Conservation (phyloP, 1,284 basidiomycete species). For the Cryptococcus hybrid region DNA sequence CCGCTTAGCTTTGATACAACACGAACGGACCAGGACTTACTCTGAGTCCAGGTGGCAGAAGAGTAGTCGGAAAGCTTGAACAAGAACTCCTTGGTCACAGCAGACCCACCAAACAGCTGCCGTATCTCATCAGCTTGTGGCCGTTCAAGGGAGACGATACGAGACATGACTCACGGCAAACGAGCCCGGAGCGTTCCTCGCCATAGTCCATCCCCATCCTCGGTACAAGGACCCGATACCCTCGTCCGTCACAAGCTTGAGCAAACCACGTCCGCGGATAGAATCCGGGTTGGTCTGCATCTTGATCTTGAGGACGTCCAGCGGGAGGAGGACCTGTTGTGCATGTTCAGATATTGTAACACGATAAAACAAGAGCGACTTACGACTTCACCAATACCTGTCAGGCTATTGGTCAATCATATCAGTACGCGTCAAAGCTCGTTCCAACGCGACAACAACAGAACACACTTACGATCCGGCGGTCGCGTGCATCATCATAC, state of each 20-base stretch:
- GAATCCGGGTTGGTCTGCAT: constrained; percentile 96
- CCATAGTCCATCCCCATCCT: constrained; percentile 99
- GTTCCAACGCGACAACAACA: background rate
- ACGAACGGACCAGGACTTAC: constrained; percentile 38
- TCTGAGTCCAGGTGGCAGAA: constrained; percentile 91
- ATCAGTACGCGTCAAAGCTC: background rate
- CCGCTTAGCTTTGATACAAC: too few species aligned
- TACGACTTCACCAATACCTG: constrained; percentile 93
- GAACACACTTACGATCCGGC: constrained; percentile 89
- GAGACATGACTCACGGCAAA: constrained; percentile 77
- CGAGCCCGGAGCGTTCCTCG: constrained; percentile 91
- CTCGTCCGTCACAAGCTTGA: constrained; percentile 90
- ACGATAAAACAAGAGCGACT: too few species aligned
- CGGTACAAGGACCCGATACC: constrained; percentile 83
- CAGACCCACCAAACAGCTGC: constrained; percentile 93
- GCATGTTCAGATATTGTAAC: too few species aligned
- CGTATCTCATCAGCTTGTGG: background rate
- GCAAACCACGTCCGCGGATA: constrained; percentile 84
- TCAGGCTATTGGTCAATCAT: constrained; percentile 59
- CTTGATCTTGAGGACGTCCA: constrained; percentile 98
- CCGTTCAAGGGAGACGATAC: too few species aligned
- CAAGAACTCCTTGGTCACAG: constrained; percentile 89
- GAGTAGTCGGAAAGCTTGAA: constrained; percentile 87
- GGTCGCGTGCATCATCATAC: constrained; percentile 91
- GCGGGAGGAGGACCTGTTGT: constrained; percentile 67